Base-by-base conservation (phyloP, 306 rosid species). In the Trifolium fragiferum region DNA sequence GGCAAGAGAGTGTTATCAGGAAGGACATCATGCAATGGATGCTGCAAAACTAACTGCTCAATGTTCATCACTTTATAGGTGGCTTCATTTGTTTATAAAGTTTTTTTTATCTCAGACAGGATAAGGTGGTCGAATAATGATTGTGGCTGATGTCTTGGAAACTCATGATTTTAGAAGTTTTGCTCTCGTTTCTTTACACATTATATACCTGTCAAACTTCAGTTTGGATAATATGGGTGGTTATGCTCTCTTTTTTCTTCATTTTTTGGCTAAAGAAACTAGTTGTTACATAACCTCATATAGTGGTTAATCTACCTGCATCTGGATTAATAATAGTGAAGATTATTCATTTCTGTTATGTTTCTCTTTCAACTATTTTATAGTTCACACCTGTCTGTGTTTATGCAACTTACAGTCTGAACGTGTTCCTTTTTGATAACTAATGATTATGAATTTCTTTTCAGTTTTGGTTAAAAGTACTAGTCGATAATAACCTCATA, bases 11-110 rank as follows among this genome's bases (percentile, higher is more conserved):
- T 65, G 91, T 84, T 75, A 63, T 91, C 8, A 76, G 98, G 80
- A 84, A 77, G 53, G 96, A 92, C 78, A 86, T 92, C 77, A 66
- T 79, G 91, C 91, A 84, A 64, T 92, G 96, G 94, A 86, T 92
- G 94, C 75, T 70, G 79, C 89, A 55, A 68, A 85, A 80, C 68
- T 87, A 74, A 69, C 59, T 44, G 59, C 25, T 33, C 46, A 37
- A 35, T 43, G 37, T 43, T 40, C 18, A 49, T 64, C 20, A n/a
- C 58, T 51, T 66, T 38, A 16, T 38, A 3, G 10, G 25, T 61
- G 58, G 40, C 64, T 68, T 79, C 55, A 40, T 62, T 62, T 21
- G 20, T 55, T 35, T 53, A 14, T 21, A 43, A 57, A n/a, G 61
- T 18, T 71, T 78, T 78, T 66, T 50, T 50, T 2, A 43, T 33